These are phyloP conservation scores for Eurotiales sp. DNA, from an alignment of 2,329 filamentous ascomycete genomes.

Conservation along the genomic window DNA sequence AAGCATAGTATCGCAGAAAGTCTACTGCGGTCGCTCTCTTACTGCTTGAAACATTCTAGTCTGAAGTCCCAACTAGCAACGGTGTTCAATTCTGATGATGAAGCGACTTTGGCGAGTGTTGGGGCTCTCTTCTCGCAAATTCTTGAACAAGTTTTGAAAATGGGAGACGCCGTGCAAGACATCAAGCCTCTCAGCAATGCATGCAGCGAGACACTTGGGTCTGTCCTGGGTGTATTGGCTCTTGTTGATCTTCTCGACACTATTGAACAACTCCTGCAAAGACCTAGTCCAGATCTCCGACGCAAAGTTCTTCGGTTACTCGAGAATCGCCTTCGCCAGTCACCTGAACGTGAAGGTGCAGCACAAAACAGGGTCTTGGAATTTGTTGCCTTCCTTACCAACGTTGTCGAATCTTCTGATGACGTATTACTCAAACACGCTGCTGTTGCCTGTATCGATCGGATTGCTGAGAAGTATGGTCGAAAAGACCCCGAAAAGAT, in stretches of 20 bases:
- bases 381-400: constrained; percentile 74
- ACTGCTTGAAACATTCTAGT: constrained; percentile 39
- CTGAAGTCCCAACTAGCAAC: constrained; percentile 38
- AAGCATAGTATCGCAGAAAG: constrained; percentile 39
- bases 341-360: constrained; percentile 63
- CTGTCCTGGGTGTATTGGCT: constrained; percentile 78
- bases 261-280: constrained; percentile 74
- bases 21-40: constrained; percentile 39
- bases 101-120: constrained; percentile 61
- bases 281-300: constrained; percentile 69
- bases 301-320: constrained; percentile 78
- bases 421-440: constrained; percentile 77
- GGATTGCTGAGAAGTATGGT: constrained; percentile 91
- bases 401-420: constrained; percentile 68
- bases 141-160: constrained; percentile 60
- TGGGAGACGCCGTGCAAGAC: constrained; percentile 54
- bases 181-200: constrained; percentile 37
- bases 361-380: constrained; percentile 69
- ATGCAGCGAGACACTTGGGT: constrained; percentile 67
- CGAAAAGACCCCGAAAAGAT: constrained; percentile 82
- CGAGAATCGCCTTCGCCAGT: constrained; percentile 71
- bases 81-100: constrained; percentile 32
- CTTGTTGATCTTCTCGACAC: constrained; percentile 86
- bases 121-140: constrained; percentile 67
- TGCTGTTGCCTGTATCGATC: constrained; percentile 84